Percentiles rank a stretch among this genome's conserved stretches.
phyloP scores from a whole-genome alignment of 2,329 filamentous ascomycete genomes.

The Trichoderma sp. region DNA sequence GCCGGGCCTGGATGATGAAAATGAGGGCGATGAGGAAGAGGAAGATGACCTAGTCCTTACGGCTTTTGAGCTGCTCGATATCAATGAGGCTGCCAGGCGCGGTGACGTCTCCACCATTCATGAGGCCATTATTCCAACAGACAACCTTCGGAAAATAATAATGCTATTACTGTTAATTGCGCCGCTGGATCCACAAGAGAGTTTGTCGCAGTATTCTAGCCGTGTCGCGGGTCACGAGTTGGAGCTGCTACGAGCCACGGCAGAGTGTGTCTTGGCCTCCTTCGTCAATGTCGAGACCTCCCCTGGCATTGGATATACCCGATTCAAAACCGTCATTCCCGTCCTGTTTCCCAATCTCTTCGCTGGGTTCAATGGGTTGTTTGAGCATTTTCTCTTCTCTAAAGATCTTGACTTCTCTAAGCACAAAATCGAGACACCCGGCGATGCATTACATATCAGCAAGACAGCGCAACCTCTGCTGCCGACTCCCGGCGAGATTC shows the following conservation, averaged over 20 bases:
- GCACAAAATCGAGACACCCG: conserved; percentile 34
- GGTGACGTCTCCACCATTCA: conserved; percentile 50
- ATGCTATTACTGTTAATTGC: conserved; percentile 68
- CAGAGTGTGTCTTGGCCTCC: conserved; percentile 62
- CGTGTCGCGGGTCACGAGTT: conserved; percentile 56
- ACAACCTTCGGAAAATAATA: conserved; percentile 68
- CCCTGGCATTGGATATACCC: conserved; percentile 59
- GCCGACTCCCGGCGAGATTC: conserved; percentile 55
- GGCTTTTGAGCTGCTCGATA: conserved; percentile 65
- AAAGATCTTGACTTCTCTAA: conserved; percentile 66
- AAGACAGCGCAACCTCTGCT: conserved; percentile 48
- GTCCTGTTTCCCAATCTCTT: conserved; percentile 65
- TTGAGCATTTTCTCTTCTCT: conserved; percentile 73
- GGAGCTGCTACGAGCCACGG: conserved; percentile 56
- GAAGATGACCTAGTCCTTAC: conserved; percentile 65
- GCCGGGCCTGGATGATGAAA: conserved; percentile 43
- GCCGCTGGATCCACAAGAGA: conserved; percentile 63
- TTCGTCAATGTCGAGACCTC: conserved; percentile 64
- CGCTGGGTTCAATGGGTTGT: conserved; percentile 63
- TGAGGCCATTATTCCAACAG: conserved; percentile 68
- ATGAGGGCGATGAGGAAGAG: conserved; percentile 47
- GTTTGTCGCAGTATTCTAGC: conserved; percentile 57
- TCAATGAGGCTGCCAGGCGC: conserved; percentile 58
- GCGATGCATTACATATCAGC: conserved; percentile 4
- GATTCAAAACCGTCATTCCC: conserved; percentile 59